Conservation (phyloP, 2,329 filamentous ascomycete species). For the Fusarium foetens region DNA sequence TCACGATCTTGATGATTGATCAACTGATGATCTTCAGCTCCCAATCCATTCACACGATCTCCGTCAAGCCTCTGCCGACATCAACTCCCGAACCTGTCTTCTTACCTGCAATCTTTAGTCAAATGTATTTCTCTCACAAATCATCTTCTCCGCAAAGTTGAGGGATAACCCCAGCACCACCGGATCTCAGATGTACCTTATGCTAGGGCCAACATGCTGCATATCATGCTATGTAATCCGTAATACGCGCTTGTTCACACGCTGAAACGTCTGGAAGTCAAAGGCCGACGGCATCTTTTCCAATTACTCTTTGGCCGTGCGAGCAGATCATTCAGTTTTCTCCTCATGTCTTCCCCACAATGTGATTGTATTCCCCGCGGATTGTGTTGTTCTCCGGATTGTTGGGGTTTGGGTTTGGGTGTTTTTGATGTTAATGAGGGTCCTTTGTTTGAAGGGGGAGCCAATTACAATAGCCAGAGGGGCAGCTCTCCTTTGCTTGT, state of each 20-base stretch:
- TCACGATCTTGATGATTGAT: background rate
- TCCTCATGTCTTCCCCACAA: slow-evolving; percentile 9
- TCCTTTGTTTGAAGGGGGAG: background rate
- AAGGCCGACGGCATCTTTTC: slow-evolving; percentile 8
- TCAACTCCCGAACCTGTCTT: slow-evolving; percentile 3
- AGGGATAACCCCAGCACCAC: slow-evolving; percentile 1
- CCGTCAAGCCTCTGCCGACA: background rate
- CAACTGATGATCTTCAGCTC: background rate
- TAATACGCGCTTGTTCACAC: background rate
- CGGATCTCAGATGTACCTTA: slow-evolving; percentile 3
- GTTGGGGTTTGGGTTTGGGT: background rate
- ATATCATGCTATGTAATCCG: background rate
- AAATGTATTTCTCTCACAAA: background rate
- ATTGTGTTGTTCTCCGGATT: background rate
- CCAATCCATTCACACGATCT: background rate
- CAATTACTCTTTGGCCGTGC: background rate
- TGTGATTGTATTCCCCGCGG: background rate
- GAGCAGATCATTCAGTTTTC: background rate
- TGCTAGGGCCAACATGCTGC: background rate
- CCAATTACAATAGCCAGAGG: background rate
- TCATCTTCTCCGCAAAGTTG: slow-evolving; percentile 10
- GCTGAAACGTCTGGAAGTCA: slow-evolving; percentile 13
- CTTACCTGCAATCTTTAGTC: background rate
- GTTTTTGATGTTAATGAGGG: background rate
- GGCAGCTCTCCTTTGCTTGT: background rate